Evolutionary conservation across 2,329 filamentous ascomycete species (phyloP).

Genomic region (Colletotrichum liriopes): DNA sequence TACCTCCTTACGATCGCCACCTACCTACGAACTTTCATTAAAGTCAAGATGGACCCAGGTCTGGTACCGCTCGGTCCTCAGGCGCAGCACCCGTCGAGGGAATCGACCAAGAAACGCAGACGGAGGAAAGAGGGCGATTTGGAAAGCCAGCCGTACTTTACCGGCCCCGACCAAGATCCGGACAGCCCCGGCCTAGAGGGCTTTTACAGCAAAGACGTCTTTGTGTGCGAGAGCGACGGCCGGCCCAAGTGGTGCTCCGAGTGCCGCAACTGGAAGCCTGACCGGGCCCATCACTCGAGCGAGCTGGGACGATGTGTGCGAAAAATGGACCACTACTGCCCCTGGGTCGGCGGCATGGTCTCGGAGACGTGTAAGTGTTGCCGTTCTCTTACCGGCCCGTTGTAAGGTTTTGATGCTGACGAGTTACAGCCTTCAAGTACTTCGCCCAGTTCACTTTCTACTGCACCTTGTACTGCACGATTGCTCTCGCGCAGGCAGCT

Average conservation of each 20-base stretch:
- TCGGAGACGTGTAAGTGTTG: constrained; percentile 77
- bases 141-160: constrained; percentile 53
- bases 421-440: constrained; percentile 81
- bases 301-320: constrained; percentile 85
- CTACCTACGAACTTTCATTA: constrained; percentile 80
- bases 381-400: constrained; percentile 44
- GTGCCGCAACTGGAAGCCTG: constrained; percentile 90
- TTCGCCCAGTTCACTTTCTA: constrained; percentile 91
- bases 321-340: constrained; percentile 97
- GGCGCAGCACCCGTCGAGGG: constrained; percentile 37
- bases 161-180: constrained; percentile 63
- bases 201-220: constrained; percentile 88
- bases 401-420: constrained; percentile 14
- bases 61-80: constrained; percentile 74
- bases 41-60: constrained; percentile 80
- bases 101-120: constrained; percentile 44
- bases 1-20: constrained; percentile 76
- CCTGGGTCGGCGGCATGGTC: constrained; percentile 95
- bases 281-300: constrained; percentile 88
- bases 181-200: constrained; percentile 79
- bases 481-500: constrained; percentile 75
- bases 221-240: constrained; percentile 87
- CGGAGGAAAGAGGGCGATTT: constrained; percentile 50
- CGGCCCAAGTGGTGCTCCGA: constrained; percentile 88
- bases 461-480: constrained; percentile 76